phyloP scores from a whole-genome alignment of 2,329 filamentous ascomycete species.

The Geosmithia putterillii region DNA sequence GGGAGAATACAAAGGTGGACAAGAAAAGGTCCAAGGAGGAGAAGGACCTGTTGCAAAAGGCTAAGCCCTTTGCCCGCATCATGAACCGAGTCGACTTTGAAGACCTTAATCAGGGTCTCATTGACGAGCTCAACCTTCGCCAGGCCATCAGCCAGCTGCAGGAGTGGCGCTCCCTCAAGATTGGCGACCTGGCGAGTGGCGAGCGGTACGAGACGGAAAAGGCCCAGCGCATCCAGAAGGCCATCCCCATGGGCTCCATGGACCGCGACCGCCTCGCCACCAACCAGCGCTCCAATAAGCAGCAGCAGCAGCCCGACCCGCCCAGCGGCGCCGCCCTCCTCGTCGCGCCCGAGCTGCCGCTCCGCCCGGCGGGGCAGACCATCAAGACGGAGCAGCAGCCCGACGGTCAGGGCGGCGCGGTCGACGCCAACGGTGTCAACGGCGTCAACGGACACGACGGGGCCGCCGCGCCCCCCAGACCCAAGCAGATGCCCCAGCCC shows the following conservation, averaged over 20 bases:
- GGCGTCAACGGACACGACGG: constrained; percentile 19
- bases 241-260: constrained; percentile 65
- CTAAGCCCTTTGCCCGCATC: constrained; percentile 91
- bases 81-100: constrained; percentile 93
- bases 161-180: constrained; percentile 79
- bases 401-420: no score
- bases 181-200: constrained; percentile 73
- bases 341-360: constrained; percentile 65
- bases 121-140: constrained; percentile 84
- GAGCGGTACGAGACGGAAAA: constrained; percentile 94
- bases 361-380: constrained; percentile 32
- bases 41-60: constrained; percentile 78
- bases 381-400: constrained; percentile 37
- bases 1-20: constrained; percentile 78
- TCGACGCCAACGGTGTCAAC: constrained; percentile 42
- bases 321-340: constrained; percentile 64
- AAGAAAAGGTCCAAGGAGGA: constrained; percentile 97
- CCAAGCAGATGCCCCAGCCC: constrained; percentile 40
- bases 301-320: constrained; percentile 56
- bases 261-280: constrained; percentile 69
- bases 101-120: constrained; percentile 67
- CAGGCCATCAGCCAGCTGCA: constrained; percentile 84
- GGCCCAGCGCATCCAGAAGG: constrained; percentile 56
- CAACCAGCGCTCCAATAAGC: constrained; percentile 44
- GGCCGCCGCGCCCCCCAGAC: constrained; percentile 19